Evolutionary conservation across 1,284 basidiomycete species (phyloP).

Genomic region (Rhodotorula sp.): DNA sequence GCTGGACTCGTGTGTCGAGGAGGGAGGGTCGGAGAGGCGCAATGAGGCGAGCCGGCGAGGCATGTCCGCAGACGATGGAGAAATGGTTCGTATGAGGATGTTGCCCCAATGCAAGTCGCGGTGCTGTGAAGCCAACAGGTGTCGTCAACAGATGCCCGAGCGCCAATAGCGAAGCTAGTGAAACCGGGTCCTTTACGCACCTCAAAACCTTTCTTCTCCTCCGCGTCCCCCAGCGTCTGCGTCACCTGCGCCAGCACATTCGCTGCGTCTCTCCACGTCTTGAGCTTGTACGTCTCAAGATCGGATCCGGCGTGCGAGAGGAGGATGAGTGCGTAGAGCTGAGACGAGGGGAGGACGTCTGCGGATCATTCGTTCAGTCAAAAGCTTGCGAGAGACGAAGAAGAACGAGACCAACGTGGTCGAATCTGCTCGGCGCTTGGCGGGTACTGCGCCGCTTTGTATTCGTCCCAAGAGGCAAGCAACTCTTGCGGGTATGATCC

Average conservation of each 20-base stretch:
- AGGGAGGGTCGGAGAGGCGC: neutral
- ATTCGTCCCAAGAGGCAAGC: slow-evolving; percentile 82
- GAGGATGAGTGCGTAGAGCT: slow-evolving; percentile 82
- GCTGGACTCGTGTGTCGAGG: neutral
- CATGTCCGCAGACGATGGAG: slow-evolving; percentile 42
- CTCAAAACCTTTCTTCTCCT: slow-evolving; percentile 77
- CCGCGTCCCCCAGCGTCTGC: slow-evolving; percentile 71
- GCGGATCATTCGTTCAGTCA: neutral
- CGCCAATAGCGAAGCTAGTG: too few species aligned
- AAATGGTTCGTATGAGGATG: slow-evolving; percentile 68
- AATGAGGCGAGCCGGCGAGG: slow-evolving; percentile 27
- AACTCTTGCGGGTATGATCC: slow-evolving; percentile 77
- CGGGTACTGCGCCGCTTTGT: slow-evolving; percentile 52
- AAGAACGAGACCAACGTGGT: slow-evolving; percentile 61
- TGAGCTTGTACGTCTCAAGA: slow-evolving; percentile 66
- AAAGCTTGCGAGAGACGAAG: neutral
- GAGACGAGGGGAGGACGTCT: slow-evolving; percentile 71
- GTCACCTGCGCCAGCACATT: slow-evolving; percentile 88
- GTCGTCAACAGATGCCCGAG: too few species aligned
- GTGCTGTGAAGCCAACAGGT: slow-evolving; percentile 59
- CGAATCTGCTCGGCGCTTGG: slow-evolving; percentile 71
- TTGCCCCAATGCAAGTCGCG: slow-evolving; percentile 99
- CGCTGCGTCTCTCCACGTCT: slow-evolving; percentile 76
- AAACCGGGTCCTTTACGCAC: slow-evolving; percentile 53
- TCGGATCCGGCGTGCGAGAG: slow-evolving; percentile 85